Evolutionary conservation across 1,284 basidiomycete species (phyloP).

Genomic region (Fomitopsis palustris): DNA sequence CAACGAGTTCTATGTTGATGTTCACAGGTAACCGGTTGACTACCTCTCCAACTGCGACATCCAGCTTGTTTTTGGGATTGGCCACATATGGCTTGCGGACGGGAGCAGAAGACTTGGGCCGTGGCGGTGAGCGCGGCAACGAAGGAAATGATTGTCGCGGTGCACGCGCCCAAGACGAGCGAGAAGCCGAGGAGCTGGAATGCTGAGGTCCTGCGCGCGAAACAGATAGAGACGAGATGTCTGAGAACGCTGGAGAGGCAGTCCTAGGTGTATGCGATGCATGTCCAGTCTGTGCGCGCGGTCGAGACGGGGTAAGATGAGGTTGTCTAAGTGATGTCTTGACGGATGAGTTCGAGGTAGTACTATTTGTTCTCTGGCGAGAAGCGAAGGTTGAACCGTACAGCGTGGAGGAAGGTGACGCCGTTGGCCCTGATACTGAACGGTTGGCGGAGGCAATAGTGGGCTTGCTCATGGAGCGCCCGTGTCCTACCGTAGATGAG

Average conservation of each 20-base stretch:
- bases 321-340: constrained; percentile 29
- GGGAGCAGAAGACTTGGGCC: constrained; percentile 33
- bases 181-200: constrained; percentile 33
- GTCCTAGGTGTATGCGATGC: constrained; percentile 31
- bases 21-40: constrained; percentile 86
- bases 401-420: constrained; percentile 31
- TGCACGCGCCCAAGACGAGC: constrained; percentile 66
- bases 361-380: constrained; percentile 71
- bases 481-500: constrained; percentile 30
- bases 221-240: constrained; percentile 36
- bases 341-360: constrained; percentile 38
- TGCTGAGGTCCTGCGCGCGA: constrained; percentile 23
- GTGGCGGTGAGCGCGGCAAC: constrained; percentile 43
- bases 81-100: constrained; percentile 73
- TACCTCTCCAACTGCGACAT: constrained; percentile 88
- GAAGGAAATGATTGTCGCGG: constrained; percentile 55
- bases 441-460: constrained; percentile 46
- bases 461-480: constrained; percentile 42
- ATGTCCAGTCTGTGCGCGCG: constrained; percentile 38
- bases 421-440: constrained; percentile 51
- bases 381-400: constrained; percentile 72
- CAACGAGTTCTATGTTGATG: constrained; percentile 80
- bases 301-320: constrained; percentile 32
- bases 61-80: constrained; percentile 85
- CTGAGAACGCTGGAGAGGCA: constrained; percentile 59